Conservation (phyloP, 768 basidiomycete genomes). For the Russula ochroleuca region DNA sequence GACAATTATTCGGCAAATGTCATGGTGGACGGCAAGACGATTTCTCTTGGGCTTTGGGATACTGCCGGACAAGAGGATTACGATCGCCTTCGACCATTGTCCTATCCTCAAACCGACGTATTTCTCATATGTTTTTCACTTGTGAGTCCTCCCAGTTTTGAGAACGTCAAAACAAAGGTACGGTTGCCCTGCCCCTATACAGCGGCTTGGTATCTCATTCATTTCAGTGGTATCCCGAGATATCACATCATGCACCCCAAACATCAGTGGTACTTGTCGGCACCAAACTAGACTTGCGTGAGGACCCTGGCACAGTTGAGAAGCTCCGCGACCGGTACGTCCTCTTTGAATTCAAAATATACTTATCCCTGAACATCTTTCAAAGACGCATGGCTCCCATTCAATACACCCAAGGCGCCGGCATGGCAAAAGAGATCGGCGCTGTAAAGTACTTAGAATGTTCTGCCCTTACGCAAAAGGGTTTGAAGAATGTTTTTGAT, state of each 20-base stretch:
- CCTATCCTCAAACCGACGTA: constrained; percentile 98
- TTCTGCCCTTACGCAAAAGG: constrained; percentile 96
- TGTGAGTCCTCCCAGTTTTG: constrained; percentile 95
- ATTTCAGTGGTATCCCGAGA: constrained; percentile 89
- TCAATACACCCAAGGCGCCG: constrained; percentile 83
- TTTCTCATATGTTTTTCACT: constrained; percentile 99
- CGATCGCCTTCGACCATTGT: constrained; percentile 93
- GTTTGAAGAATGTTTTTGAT: constrained; percentile 97
- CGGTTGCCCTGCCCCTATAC: not conserved
- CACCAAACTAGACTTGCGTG: constrained; percentile 95
- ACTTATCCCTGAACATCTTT: constrained; percentile 13
- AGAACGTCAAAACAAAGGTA: constrained; percentile 98
- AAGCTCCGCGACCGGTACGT: constrained; percentile 85
- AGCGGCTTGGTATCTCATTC: constrained; percentile 10
- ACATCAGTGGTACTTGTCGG: constrained; percentile 93
- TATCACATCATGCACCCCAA: constrained; percentile 93
- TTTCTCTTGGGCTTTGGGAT: constrained; percentile 98
- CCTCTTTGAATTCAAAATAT: not conserved
- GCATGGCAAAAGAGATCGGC: constrained; percentile 89
- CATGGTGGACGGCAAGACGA: constrained; percentile 98
- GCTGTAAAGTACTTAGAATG: constrained; percentile 97
- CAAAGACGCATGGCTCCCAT: constrained; percentile 92
- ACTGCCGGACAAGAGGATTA: constrained; percentile 99
- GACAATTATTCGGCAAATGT: constrained; percentile 99
- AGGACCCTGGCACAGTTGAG: constrained; percentile 89